Conservation (phyloP, 805 yeast species). For the Lachancea sp. region DNA sequence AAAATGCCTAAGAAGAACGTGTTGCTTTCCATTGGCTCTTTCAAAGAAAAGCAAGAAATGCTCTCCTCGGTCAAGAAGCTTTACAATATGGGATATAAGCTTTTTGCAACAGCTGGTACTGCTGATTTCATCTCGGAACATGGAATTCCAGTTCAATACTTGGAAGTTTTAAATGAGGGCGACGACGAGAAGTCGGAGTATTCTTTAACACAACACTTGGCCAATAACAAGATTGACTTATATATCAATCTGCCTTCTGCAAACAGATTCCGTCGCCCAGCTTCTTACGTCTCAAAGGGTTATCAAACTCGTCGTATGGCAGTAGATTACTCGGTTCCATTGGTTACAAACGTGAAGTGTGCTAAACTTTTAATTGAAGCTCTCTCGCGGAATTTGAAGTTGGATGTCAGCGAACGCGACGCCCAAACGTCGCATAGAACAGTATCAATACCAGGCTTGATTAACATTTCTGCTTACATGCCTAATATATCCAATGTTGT, state of each 20-base stretch:
- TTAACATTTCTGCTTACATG: constrained; percentile 73
- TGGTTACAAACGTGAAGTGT: constrained; percentile 94
- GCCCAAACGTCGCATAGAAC: constrained; percentile 88
- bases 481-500: constrained; percentile 51
- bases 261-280: constrained; percentile 97
- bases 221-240: constrained; percentile 91
- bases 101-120: constrained; percentile 98
- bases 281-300: constrained; percentile 95
- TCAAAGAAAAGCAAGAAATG: constrained; percentile 89
- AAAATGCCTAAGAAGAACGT: constrained; percentile 92
- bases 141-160: constrained; percentile 86
- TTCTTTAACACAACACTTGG: constrained; percentile 92
- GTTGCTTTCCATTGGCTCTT: constrained; percentile 90
- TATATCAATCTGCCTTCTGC: constrained; percentile 96
- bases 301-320: constrained; percentile 99
- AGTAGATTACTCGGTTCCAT: constrained; percentile 95
- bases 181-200: constrained; percentile 76
- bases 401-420: constrained; percentile 71
- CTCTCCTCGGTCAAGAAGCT: constrained; percentile 80
- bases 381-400: constrained; percentile 56
- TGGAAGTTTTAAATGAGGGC: constrained; percentile 75
- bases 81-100: constrained; percentile 75
- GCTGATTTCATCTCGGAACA: constrained; percentile 97
- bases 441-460: constrained; percentile 76
- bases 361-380: constrained; percentile 96